Evolutionary conservation across 2,329 filamentous ascomycete species (phyloP).

Genomic region (Raffaelea deltoideospora): DNA sequence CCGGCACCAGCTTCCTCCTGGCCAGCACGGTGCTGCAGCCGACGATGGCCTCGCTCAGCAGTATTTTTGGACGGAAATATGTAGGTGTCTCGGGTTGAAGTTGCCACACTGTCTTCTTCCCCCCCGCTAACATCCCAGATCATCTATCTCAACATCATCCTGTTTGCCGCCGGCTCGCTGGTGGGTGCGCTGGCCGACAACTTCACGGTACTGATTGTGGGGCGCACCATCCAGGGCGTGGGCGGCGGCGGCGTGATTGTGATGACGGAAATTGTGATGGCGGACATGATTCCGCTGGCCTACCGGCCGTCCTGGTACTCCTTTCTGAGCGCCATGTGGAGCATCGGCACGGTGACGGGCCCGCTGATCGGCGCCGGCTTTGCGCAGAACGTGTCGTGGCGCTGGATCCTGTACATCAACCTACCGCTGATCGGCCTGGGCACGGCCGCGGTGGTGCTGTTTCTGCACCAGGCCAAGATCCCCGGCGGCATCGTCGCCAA

Average conservation of each 20-base stretch:
- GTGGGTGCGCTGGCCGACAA: conserved; percentile 15
- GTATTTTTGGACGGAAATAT: conserved; percentile 11
- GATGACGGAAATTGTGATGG: conserved; percentile 19
- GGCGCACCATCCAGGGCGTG: conserved; percentile 20
- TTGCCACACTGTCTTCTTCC: conserved; percentile 13
- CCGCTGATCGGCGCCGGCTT: conserved; percentile 13
- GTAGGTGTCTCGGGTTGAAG: conserved; percentile 2
- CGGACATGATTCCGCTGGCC: conserved; percentile 15
- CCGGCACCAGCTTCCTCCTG: conserved; percentile 54
- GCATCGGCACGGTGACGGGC: conserved; percentile 10
- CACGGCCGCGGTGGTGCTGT: conserved; percentile 9
- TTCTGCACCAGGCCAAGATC: conserved; percentile 21
- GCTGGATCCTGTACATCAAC: conserved; percentile 28
- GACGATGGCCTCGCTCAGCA: conserved; percentile 15
- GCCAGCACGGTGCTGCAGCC: conserved; percentile 46
- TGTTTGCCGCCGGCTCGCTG: conserved; percentile 14
- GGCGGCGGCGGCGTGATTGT: conserved; percentile 21
- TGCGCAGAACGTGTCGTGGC: conserved; percentile 11
- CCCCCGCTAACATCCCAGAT: conserved; percentile 23
- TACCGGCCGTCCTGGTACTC: conserved; percentile 13
- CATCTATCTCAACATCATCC: conserved; percentile 7
- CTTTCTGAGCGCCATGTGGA: conserved; percentile 9
- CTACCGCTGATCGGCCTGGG: conserved; percentile 20
- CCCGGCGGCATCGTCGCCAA: conserved; percentile 17
- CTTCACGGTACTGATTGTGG: conserved; percentile 17